Conservation (phyloP, 2,329 filamentous ascomycete species). For the Fusarium cicatricum region DNA sequence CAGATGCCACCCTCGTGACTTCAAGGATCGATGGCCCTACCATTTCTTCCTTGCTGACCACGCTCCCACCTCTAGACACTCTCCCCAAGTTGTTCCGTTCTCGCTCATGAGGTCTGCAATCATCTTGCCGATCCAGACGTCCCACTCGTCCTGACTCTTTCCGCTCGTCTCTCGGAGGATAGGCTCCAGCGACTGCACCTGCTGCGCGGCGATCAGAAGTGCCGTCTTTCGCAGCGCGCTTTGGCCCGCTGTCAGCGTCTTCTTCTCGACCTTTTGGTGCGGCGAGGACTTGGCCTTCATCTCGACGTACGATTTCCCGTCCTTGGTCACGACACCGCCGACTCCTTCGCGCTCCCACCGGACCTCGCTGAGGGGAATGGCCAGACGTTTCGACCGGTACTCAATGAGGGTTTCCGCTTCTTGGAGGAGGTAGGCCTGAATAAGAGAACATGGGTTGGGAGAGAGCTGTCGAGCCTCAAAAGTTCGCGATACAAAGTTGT, state of each 20-base stretch:
- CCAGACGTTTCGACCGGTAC: conserved; percentile 77
- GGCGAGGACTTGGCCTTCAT: conserved; percentile 56
- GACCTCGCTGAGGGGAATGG: conserved; percentile 85
- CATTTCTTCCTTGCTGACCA: conserved; percentile 82
- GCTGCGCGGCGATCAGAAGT: conserved; percentile 80
- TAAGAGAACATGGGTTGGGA: conserved; percentile 78
- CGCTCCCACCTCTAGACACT: conserved; percentile 86
- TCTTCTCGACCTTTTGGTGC: conserved; percentile 52
- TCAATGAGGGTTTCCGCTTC: conserved; percentile 77
- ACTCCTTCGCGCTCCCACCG: conserved; percentile 85
- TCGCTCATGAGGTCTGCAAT: conserved; percentile 84
- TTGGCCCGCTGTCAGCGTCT: conserved; percentile 71
- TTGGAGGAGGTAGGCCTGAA: conserved; percentile 80
- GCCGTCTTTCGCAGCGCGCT: conserved; percentile 79
- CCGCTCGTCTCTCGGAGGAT: conserved; percentile 82
- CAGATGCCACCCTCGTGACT: conserved; percentile 4
- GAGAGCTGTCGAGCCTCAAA: conserved; percentile 76
- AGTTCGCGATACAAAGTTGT: conserved; percentile 80
- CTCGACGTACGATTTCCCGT: conserved; percentile 68
- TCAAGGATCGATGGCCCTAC: conserved; percentile 6
- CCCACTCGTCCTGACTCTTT: conserved; percentile 92
- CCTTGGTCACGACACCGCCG: conserved; percentile 68
- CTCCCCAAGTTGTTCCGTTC: conserved; percentile 80
- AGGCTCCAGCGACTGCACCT: conserved; percentile 87
- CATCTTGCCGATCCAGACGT: conserved; percentile 87